A percentile compares a stretch with the other conserved stretches of the same genome.
Evolutionary conservation across 176 grass and related monocot genomes (phyloP).

Genomic region (Poa annua): DNA sequence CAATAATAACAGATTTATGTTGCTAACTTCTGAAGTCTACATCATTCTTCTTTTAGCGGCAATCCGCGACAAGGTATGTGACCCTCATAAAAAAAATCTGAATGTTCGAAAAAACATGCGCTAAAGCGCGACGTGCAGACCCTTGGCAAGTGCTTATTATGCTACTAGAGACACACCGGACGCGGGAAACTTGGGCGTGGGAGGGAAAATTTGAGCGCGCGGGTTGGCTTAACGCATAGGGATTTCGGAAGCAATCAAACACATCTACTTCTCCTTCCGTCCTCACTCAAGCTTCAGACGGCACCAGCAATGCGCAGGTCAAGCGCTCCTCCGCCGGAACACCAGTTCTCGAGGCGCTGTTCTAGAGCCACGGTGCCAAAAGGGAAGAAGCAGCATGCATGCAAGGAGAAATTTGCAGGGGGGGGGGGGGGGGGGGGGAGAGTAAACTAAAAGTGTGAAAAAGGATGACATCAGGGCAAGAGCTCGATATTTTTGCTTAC

Average conservation of each 20-base stretch:
- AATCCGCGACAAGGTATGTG: neutral
- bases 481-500: slow-evolving; percentile 12
- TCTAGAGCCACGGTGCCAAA: neutral
- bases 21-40: neutral
- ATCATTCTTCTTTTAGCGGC: neutral
- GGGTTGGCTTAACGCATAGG: neutral
- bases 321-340: neutral
- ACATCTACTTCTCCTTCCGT: neutral
- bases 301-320: neutral
- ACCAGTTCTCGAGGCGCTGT: neutral
- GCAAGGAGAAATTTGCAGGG: neutral
- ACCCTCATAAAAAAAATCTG: neutral
- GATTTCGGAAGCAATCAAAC: neutral
- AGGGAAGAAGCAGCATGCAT: neutral
- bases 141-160: neutral
- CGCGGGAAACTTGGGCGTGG: too few relatives aligned
- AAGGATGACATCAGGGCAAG: neutral
- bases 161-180: too few relatives aligned
- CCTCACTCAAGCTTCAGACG: too few relatives aligned
- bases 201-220: too few relatives aligned
- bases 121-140: neutral
- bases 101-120: neutral
- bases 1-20: slow-evolving; percentile 9
- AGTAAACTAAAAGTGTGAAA: neutral
- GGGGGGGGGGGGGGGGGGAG: slow-evolving; percentile 4